Base-by-base conservation (phyloP, 140 eudicot species). In the Senecio squalidus region DNA sequence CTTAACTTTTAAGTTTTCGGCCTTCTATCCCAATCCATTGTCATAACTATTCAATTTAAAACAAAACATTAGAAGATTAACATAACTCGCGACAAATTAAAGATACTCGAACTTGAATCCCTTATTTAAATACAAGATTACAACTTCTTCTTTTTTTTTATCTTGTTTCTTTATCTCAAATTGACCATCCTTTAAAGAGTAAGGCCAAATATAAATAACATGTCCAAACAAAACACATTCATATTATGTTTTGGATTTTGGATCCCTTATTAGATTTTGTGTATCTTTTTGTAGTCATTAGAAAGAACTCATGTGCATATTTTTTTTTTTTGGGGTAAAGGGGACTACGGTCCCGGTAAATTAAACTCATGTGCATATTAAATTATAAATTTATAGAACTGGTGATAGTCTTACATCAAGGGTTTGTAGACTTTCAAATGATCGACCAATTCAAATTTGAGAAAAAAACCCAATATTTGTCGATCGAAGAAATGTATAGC, bases 231-330 rank as follows among this genome's bases (percentile, higher is more conserved):
- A n/a, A n/a, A n/a, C n/a, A n/a, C n/a, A n/a, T n/a, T n/a, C n/a
- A n/a, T 59, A 59, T 7, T 43, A 24, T 24, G 22, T 38, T 59
- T 23, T 25, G 52, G 52, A 59, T 11, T 58, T n/a, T 58, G 21
- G 6, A 1, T 50, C 3, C 36, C 5, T 38, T 24, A 50, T 22
- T 58, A 39, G 65, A 59, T 59, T 39, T 21, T 59, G 65, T 24
- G 52, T 23, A 59, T 59, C 65, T 38, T 59, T 16, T 40, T n/a
- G 25, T 39, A 24, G 22, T 40, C 65, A 43, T 26, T 24, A 23
- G 2, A 6, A 3, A 58, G 39, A 25, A 25, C 38, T 23, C 25
- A n/a, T 27, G 60, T 28, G 2, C 60, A 27, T 54, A 28, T 14
- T n/a, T n/a, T n/a, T n/a, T n/a, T n/a, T n/a, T n/a, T n/a, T n/a